Conservation (phyloP, 306 rosid species). For the Senna tora region DNA sequence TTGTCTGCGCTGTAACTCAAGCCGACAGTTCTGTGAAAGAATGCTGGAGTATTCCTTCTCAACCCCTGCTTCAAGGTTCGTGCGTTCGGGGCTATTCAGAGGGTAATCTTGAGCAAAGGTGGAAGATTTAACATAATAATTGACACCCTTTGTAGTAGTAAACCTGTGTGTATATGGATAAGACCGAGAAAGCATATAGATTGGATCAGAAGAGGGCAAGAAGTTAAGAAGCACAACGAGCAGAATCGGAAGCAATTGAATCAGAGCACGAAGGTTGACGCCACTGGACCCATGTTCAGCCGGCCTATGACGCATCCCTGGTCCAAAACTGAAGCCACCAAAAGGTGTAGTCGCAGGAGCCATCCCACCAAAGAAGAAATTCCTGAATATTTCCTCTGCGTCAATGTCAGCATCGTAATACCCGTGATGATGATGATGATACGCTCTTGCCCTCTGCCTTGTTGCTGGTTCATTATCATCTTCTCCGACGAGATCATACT, state of each 20-base stretch:
- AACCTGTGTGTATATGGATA: constrained; percentile 71
- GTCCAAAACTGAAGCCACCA: constrained; percentile 80
- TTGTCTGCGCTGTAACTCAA: constrained; percentile 84
- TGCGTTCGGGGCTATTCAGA: constrained; percentile 45
- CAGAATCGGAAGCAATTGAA: constrained; percentile 78
- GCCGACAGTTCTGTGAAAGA: constrained; percentile 79
- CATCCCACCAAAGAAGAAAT: constrained; percentile 94
- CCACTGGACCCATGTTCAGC: constrained; percentile 73
- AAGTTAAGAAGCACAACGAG: constrained; percentile 70
- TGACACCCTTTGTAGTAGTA: constrained; percentile 72
- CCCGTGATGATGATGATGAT: constrained; percentile 46
- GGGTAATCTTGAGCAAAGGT: constrained; percentile 78
- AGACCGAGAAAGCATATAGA: constrained; percentile 58
- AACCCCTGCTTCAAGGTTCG: constrained; percentile 52
- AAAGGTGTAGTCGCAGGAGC: constrained; percentile 68
- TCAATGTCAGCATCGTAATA: constrained; percentile 79
- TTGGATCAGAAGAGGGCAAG: constrained; percentile 82
- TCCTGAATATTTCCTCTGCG: constrained; percentile 90
- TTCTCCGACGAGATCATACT: constrained; percentile 75
- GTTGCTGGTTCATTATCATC: constrained; percentile 72
- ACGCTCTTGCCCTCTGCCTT: constrained; percentile 48
- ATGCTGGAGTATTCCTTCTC: constrained; percentile 77
- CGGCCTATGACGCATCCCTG: constrained; percentile 64
- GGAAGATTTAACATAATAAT: constrained; percentile 76
- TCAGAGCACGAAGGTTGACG: constrained; percentile 56